phyloP scores from a whole-genome alignment of 208 protist species.

The Novymonas esmeraldas region DNA sequence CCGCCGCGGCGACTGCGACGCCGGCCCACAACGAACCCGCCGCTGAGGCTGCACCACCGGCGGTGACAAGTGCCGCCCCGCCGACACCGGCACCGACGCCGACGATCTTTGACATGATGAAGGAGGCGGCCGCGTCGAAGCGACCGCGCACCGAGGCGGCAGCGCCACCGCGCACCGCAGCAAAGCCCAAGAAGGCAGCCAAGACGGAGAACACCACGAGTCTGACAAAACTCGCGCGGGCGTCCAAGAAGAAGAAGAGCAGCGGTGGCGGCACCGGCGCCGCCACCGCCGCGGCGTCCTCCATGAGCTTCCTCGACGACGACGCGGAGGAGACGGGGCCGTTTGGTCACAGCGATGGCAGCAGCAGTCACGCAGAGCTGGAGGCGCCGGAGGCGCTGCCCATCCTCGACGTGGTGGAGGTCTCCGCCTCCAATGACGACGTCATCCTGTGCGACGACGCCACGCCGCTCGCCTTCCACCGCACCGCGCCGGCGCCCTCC shows the following conservation, averaged over 20 bases:
- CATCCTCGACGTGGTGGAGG: slow-evolving; percentile 43
- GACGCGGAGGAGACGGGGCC: slow-evolving; percentile 27
- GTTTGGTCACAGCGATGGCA: slow-evolving; percentile 19
- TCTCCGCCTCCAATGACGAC: slow-evolving; percentile 67
- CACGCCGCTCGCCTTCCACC: slow-evolving; percentile 65
- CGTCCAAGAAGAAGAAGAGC: slow-evolving; percentile 53
- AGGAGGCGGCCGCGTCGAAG: slow-evolving; percentile 30
- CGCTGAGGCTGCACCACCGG: neutral
- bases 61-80: neutral
- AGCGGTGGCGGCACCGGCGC: neutral
- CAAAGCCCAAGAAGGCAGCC: slow-evolving; percentile 25
- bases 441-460: slow-evolving; percentile 83
- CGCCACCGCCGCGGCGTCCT: neutral
- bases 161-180: neutral
- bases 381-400: slow-evolving; percentile 16
- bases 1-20: neutral
- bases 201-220: slow-evolving; percentile 51
- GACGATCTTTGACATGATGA: slow-evolving; percentile 48
- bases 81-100: slow-evolving; percentile 6
- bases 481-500: slow-evolving; percentile 8
- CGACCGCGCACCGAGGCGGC: slow-evolving; percentile 3
- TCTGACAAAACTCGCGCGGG: slow-evolving; percentile 71
- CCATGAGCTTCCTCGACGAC: slow-evolving; percentile 30
- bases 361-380: slow-evolving; percentile 4
- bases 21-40: neutral